These are phyloP conservation scores for Citrus medica DNA, from an alignment of 345 rosid genomes.

Conservation along the genomic window DNA sequence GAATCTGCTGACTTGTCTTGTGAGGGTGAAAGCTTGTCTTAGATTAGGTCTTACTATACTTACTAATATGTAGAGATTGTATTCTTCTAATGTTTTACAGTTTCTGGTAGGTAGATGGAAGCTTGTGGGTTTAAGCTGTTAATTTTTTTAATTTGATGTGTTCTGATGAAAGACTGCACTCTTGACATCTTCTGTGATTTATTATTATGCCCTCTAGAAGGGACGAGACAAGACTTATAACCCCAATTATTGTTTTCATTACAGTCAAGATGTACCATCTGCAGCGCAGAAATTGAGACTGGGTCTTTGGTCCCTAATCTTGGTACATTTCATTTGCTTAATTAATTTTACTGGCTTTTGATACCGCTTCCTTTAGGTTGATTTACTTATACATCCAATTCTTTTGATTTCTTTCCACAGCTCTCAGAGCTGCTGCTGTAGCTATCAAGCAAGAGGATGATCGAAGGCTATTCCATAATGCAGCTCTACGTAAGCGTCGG, in stretches of 20 bases:
- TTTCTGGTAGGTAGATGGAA: neutral
- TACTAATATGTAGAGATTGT: neutral
- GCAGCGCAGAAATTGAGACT: slow-evolving; percentile 76
- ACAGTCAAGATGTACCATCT: slow-evolving; percentile 92
- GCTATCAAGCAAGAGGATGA: slow-evolving; percentile 93
- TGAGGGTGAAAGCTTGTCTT: neutral
- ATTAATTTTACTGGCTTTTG: neutral
- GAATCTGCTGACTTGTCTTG: neutral
- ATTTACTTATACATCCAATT: neutral
- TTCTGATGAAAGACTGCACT: neutral
- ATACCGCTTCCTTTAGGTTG: slow-evolving; percentile 3
- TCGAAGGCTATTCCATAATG: slow-evolving; percentile 84
- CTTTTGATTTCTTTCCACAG: slow-evolving; percentile 32
- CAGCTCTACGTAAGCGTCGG: slow-evolving; percentile 87
- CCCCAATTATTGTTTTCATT: slow-evolving; percentile 36
- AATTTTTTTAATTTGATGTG: neutral
- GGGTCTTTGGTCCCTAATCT: slow-evolving; percentile 74
- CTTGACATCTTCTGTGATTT: neutral
- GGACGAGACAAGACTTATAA: slow-evolving; percentile 28
- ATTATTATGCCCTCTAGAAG: slow-evolving; percentile 16
- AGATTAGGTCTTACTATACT: neutral
- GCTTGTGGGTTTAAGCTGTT: neutral
- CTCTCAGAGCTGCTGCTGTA: slow-evolving; percentile 93
- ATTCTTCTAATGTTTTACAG: neutral
- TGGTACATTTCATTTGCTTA: slow-evolving; percentile 48